Evolutionary conservation across 2,329 filamentous ascomycete genomes (phyloP).

Genomic region (Aspergillus pseudoterreus): DNA sequence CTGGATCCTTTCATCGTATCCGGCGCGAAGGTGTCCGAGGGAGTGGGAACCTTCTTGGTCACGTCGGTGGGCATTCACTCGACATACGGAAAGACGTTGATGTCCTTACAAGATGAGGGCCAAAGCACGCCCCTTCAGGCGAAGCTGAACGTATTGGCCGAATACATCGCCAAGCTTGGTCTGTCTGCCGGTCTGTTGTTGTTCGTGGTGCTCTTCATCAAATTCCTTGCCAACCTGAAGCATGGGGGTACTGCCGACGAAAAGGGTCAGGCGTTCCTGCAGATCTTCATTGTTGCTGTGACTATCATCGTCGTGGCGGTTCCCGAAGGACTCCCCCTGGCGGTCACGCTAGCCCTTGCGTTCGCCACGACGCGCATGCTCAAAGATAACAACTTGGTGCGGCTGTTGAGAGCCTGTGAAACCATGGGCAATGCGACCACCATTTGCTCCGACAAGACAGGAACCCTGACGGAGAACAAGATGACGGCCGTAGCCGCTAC

Average conservation of each 20-base stretch:
- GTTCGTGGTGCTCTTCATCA: constrained; percentile 77
- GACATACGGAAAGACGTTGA: constrained; percentile 71
- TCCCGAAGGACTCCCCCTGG: constrained; percentile 58
- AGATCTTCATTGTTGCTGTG: constrained; percentile 57
- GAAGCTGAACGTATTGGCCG: constrained; percentile 72
- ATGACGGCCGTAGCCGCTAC: constrained; percentile 60
- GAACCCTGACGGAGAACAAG: constrained; percentile 61
- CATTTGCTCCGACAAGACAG: constrained; percentile 64
- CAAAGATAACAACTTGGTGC: constrained; percentile 60
- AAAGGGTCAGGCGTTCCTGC: constrained; percentile 57
- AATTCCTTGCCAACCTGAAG: constrained; percentile 64
- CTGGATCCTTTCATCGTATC: constrained; percentile 78
- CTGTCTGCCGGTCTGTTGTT: constrained; percentile 68
- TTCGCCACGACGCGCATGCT: constrained; percentile 63
- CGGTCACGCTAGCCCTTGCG: constrained; percentile 59
- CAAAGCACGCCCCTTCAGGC: constrained; percentile 75
- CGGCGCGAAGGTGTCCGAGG: constrained; percentile 72
- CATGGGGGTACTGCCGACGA: constrained; percentile 45
- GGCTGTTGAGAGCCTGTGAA: constrained; percentile 57
- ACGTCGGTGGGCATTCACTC: constrained; percentile 71
- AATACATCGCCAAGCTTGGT: constrained; percentile 74
- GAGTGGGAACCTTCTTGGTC: constrained; percentile 71
- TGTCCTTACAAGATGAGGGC: constrained; percentile 71
- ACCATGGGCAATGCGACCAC: constrained; percentile 64
- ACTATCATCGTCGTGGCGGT: constrained; percentile 60